phyloP scores from a whole-genome alignment of 208 protist species.

The Crithidia sp. region DNA sequence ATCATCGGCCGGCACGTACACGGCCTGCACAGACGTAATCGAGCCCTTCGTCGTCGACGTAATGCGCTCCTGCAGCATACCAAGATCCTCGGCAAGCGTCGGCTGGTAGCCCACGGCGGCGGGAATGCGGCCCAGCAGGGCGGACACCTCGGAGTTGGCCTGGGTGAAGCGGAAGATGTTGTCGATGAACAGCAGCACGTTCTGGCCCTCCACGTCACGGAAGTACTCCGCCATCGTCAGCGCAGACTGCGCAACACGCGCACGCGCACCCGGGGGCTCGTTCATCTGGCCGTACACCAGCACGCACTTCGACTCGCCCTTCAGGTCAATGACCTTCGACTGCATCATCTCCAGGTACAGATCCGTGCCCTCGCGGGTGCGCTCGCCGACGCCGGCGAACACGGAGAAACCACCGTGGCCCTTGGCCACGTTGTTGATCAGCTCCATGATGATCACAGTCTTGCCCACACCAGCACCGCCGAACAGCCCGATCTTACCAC shows the following conservation, averaged over 20 bases:
- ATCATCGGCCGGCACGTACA: conserved; percentile 99
- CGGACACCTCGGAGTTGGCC: conserved; percentile 98
- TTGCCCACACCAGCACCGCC: conserved; percentile 96
- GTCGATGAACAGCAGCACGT: conserved; percentile 99
- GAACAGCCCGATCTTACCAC: conserved; percentile 92
- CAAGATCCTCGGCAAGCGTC: conserved; percentile 98
- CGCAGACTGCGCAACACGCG: conserved; percentile 97
- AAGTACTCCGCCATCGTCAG: conserved; percentile 99
- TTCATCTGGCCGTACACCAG: conserved; percentile 99
- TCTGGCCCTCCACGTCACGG: conserved; percentile 98
- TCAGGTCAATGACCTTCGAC: conserved; percentile 94
- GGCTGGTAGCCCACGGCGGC: conserved; percentile 99
- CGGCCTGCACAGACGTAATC: conserved; percentile 96
- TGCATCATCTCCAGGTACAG: conserved; percentile 99
- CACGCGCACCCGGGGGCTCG: conserved; percentile 98
- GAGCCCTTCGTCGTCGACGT: conserved; percentile 98
- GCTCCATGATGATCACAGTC: conserved; percentile 99
- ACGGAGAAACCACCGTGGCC: conserved; percentile 99
- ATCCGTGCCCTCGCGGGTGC: conserved; percentile 98
- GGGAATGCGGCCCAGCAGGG: conserved; percentile 98
- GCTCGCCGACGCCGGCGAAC: conserved; percentile 98
- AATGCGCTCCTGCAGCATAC: conserved; percentile 98
- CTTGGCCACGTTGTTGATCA: conserved; percentile 99
- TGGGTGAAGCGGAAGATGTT: conserved; percentile 99
- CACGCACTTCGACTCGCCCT: conserved; percentile 96